Base-by-base conservation (phyloP, 1,284 basidiomycete species). In the Tilletia walkeri region DNA sequence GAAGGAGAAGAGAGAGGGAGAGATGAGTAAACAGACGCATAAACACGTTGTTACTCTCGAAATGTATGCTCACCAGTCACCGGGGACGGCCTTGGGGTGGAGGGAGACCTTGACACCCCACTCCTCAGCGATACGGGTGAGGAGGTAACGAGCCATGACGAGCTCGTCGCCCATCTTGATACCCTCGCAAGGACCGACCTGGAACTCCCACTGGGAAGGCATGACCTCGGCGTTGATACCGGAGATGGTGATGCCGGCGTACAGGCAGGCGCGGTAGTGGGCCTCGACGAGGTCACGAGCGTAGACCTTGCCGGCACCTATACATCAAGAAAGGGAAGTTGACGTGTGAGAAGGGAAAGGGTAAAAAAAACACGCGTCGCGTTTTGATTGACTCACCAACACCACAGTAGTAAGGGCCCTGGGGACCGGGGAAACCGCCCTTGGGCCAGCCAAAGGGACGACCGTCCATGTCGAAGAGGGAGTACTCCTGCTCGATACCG, bases 181-280 rank as follows among this genome's bases (percentile, higher is more conserved):
- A 76, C 95, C 95, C 85, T 92, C 91, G 84, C 95, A 98, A 53
- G 95, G 95, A 73, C 95, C 95, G 80, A 99, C 94, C 86, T 99
- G 96, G 92, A 96, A 99, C 87, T 99, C 95, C 95, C 95, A 98
- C 86, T 99, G 96, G 72, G 95, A 91, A 38, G 96, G 95, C 95
- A 99, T 98, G 80, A 99, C 96, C 87, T 99, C 96, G 77, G 96
- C 96, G 86, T 99, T 99, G 88, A 99, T 98, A 84, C 96, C 96
- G 75, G 93, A 95, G 87, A 98, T 98, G 87, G 94, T 95, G 86
- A 99, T 89, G 80, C 94, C 95, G 77, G 96, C 88, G 86, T 98
- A 97, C 72, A 99, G 89, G 86, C 95, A 99, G 69, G 87, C 87
- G 74, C 93, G 92, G 88, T 99, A 99, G 88, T 99, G 96, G 54